phyloP scores from a whole-genome alignment of 2,329 filamentous ascomycete genomes.

The Pseudofabraea citricarpa region DNA sequence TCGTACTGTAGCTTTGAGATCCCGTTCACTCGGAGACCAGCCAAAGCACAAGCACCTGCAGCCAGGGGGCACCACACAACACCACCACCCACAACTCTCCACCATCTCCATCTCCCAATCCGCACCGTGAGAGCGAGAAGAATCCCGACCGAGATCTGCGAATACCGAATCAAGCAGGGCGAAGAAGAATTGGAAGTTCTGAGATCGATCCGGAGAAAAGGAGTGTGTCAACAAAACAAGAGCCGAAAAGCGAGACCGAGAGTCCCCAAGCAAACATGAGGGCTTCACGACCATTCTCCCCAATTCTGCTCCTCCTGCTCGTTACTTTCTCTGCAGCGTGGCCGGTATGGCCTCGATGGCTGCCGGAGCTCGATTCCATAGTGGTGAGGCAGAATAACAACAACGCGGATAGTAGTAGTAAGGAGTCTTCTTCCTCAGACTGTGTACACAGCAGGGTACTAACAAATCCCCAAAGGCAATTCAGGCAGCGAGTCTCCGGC shows the following conservation, averaged over 20 bases:
- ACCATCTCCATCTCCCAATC: not conserved
- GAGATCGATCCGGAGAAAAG: not conserved
- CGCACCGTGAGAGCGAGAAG: not conserved
- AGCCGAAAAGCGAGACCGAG: not conserved
- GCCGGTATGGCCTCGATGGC: constrained; percentile 48
- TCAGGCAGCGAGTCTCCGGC: constrained; percentile 7
- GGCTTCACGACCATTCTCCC: constrained; percentile 39
- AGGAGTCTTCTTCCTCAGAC: not conserved
- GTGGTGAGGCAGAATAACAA: constrained; percentile 42
- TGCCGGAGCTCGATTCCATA: constrained; percentile 48
- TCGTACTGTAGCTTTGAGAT: constrained; percentile 2
- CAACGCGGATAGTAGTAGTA: constrained; percentile 3
- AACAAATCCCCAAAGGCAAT: not conserved
- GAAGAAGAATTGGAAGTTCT: not conserved
- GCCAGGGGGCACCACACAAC: not conserved
- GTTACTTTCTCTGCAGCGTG: constrained; percentile 35
- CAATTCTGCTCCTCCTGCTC: constrained; percentile 48
- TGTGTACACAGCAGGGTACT: not conserved
- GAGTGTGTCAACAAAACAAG: not conserved
- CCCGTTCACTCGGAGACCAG: constrained; percentile 3
- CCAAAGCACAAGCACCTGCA: not conserved
- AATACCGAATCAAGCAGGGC: no score
- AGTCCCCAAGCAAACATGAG: constrained; percentile 38
- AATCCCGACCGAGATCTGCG: not conserved
- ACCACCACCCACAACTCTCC: not conserved